These are phyloP conservation scores for Ceratocystis harringtonii DNA, from an alignment of 2,329 filamentous ascomycete species.

Conservation along the genomic window DNA sequence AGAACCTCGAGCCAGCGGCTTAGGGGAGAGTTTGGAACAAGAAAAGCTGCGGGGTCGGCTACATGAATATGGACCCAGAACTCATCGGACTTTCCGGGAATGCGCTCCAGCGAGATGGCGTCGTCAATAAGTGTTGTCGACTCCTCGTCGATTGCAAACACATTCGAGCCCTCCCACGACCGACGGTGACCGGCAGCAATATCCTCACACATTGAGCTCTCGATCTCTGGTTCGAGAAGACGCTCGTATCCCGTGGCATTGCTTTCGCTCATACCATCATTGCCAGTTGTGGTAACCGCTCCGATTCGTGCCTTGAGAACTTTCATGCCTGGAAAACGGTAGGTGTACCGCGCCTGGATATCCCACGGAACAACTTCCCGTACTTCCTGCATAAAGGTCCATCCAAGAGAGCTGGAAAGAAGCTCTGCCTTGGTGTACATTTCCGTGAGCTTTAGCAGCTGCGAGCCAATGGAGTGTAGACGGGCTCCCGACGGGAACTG, in stretches of 20 bases:
- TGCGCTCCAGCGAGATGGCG: constrained; percentile 54
- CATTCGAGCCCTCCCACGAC: constrained; percentile 42
- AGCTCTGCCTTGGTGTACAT: constrained; percentile 40
- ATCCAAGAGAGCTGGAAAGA: constrained; percentile 35
- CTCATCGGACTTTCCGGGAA: constrained; percentile 37
- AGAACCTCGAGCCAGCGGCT: constrained; percentile 46
- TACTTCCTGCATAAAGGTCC: constrained; percentile 61
- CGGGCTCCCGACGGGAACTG: constrained; percentile 38
- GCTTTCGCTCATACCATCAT: constrained; percentile 7
- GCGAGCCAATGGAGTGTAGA: constrained; percentile 46
- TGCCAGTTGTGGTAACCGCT: neutral
- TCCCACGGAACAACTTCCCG: constrained; percentile 59
- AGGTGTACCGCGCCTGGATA: constrained; percentile 46
- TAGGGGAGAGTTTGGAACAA: constrained; percentile 43
- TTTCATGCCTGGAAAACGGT: constrained; percentile 35
- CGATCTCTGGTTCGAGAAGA: constrained; percentile 35
- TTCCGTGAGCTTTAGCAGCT: constrained; percentile 45
- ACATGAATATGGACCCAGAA: constrained; percentile 65
- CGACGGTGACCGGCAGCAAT: constrained; percentile 36
- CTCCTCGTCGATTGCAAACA: constrained; percentile 59
- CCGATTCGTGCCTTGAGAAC: constrained; percentile 16
- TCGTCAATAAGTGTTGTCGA: constrained; percentile 62
- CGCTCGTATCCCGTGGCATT: constrained; percentile 36
- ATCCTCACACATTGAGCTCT: constrained; percentile 29
- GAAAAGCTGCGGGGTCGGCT: constrained; percentile 61